Base-by-base conservation (phyloP, 2,329 filamentous ascomycete genomes). In the Cryphonectria parasitica region DNA sequence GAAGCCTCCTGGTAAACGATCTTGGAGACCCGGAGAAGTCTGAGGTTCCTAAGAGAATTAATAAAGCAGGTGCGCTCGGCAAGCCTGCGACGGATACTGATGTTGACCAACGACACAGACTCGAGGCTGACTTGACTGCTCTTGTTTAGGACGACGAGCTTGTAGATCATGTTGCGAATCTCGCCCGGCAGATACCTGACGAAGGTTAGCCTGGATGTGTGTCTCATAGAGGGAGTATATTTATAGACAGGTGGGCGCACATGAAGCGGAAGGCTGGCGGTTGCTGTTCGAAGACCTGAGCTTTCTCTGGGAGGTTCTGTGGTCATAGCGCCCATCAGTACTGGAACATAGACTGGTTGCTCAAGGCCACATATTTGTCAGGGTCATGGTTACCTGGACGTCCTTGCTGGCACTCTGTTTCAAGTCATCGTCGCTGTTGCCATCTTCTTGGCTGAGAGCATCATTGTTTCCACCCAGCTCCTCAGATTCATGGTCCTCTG, bases 11-110 rank as follows among this genome's bases (percentile, higher is more conserved):
- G 17, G 25, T 60, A 61, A 25, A 67, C 11, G 2, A 1, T 11
- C 28, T 61, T 67, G 65, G 54, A 67, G 39, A n/a, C 54, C 13
- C 36, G 36, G 19, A 67, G 36, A 19, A 67, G n/a, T 17, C 15
- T 22, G 36, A 60, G 65, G 28, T 67, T 67, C 7, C 52, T 34
- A 8, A 28, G 19, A 13, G 34, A 22, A 7, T 3, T n/a, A n/a
- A n/a, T n/a, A n/a, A n/a, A n/a, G n/a, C n/a, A n/a, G n/a, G n/a
- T n/a, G n/a, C 7, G 10, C 49, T 58, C 52, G 8, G 13, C 6
- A 2, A 67, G 52, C 10, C 0, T 28, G 13, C 52, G 65, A n/a
- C 65, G 54, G 19, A 61, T 41, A 17, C 39, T 52, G 28, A n/a
- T 17, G 52, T n/a, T 60, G 36, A 39, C 41, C 15, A 49, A 6